phyloP scores from a whole-genome alignment of 257 asterid species.

The Lycium barbarum region DNA sequence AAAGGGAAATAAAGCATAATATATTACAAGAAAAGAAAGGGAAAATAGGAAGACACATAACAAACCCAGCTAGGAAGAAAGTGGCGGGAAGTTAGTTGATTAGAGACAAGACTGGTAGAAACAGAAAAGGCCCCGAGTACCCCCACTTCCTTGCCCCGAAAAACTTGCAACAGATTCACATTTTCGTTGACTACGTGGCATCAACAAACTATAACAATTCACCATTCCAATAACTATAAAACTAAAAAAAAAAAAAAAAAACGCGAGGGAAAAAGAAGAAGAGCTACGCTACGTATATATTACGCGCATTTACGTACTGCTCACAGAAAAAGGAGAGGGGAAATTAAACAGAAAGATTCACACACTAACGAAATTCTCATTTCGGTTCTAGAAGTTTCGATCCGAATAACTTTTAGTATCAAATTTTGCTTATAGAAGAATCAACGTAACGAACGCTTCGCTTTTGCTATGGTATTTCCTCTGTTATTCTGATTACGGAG shows the following conservation, averaged over 20 bases:
- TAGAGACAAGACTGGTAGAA: constrained; percentile 5
- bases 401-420: not conserved
- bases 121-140: not conserved
- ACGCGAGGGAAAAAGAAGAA: not conserved
- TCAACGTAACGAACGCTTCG: not conserved
- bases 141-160: constrained; percentile 18
- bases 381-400: constrained; percentile 2
- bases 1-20: too few relatives aligned
- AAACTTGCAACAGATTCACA: constrained; percentile 27
- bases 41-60: not conserved
- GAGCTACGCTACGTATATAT: constrained; percentile 1
- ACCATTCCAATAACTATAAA: not conserved
- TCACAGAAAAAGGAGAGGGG: not conserved
- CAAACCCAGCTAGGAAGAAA: not conserved
- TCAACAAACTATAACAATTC: not conserved
- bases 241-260: not conserved
- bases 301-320: constrained; percentile 19
- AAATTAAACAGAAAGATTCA: not conserved
- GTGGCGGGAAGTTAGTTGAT: constrained; percentile 41
- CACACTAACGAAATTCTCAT: constrained; percentile 18
- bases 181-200: constrained; percentile 38
- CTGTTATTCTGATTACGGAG: not conserved
- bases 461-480: not conserved
- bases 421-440: not conserved
- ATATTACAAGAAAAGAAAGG: not conserved